Base-by-base conservation (phyloP, 2,329 filamentous ascomycete species). In the Aspergillus terreus region DNA sequence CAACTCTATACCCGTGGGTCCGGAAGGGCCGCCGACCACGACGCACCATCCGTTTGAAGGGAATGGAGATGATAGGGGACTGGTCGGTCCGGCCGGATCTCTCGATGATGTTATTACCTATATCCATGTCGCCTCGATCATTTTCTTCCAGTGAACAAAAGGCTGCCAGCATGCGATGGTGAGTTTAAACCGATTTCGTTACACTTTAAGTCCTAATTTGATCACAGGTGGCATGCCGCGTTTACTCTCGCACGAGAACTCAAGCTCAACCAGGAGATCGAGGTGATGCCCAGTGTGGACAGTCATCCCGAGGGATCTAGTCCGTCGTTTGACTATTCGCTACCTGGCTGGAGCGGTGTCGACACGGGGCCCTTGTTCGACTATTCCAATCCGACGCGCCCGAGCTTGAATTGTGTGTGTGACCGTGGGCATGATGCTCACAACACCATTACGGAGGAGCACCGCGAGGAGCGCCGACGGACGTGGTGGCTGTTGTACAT, bases 401-500 rank as follows among this genome's bases (percentile, higher is more conserved):
- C 66, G 32, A 69, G 58, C 47, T 51, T 71, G 25, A 70, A 71
- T 35, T 71, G 69, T 32, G 63, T 71, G 2, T 71, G 69, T 49
- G 68, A 70, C 6, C 60, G 60, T 25, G 52, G 48, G 2, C 58
- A 53, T 19, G 57, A 65, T 14, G 45, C 52, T 4, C 65, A 59
- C 0, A 59, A 51, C 35, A 59, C 75, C 3, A 76, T 79, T 21
- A 84, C 84, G 0, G 90, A 95, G 62, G 92, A 96, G 67, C 88
- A 94, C 65, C 83, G 90, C 47, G 92, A 96, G 72, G 92, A 96
- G 70, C 81, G 92, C 44, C 84, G 92, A 50, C 83, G 92, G 32
- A 89, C 92, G 53, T 96, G 92, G 92, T 96, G 92, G 92, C 81
- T 96, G 7, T 78, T 94, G 46, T 96, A 95, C 73, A 90, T 89